Evolutionary conservation across 2,329 filamentous ascomycete species (phyloP), one percentile per base, ranked within the genome.

Genomic region (Colletotrichum higginsianum): DNA sequence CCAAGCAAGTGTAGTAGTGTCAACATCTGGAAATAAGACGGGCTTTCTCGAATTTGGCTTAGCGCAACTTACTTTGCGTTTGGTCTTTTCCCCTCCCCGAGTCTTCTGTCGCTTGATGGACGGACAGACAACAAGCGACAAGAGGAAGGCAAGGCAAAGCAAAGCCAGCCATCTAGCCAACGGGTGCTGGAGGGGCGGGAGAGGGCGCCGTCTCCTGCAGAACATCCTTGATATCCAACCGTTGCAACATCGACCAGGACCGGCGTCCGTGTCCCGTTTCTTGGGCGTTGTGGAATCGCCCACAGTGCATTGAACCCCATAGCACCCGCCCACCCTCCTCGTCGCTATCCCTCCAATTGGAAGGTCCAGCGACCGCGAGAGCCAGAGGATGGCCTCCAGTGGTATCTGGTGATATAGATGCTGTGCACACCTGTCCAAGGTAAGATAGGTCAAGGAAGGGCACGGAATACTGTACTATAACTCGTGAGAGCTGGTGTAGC

Each of bases 261-360:
- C 26, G 26, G 57, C 58, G 23, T 62, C 56, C 35, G 38, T 38
- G 56, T 67, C 56, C 67, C 67, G 63, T 71, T 57, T 46, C 67
- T 63, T 63, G 52, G 53, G 52, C 52, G 11, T 7, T 5, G 57
- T 38, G 57, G 64, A 50, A 40, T 47, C 21, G n/a, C 38, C 44
- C 68, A 71, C 68, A 71, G 58, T 71, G 68, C 68, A 71, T 71
- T 71, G 68, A 71, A 52, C 44, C 40, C 50, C 68, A 71, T 71
- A 71, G 68, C 46, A 55, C 50, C 46, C 46, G 21, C 68, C 68
- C 65, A 68, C 68, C 35, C 44, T 23, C 18, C 38, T 47, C 46
- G 30, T 21, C 58, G 21, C 11, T 9, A 49, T 21, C 30, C 55
- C 40, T 44, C 67, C 67, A 67, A 67, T 71, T 21, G 65, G 57